Percentiles rank a stretch among this genome's conserved stretches.
phyloP scores from a whole-genome alignment of 306 rosid genomes.

The Malus asiatica region DNA sequence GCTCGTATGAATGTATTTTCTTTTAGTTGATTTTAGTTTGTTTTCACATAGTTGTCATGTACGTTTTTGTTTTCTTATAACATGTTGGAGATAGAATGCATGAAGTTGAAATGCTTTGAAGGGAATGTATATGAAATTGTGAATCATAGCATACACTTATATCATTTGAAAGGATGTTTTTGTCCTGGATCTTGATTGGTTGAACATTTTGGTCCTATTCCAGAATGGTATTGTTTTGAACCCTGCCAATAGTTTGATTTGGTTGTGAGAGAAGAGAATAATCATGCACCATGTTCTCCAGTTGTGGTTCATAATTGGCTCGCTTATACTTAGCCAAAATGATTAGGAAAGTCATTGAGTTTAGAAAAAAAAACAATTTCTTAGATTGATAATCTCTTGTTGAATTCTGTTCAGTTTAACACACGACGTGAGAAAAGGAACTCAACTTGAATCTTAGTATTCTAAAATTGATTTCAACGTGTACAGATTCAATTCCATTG shows the following conservation, averaged over 20 bases:
- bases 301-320: not conserved
- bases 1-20: constrained; percentile 39
- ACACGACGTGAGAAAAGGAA: too few species aligned
- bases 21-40: not conserved
- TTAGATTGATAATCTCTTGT: not conserved
- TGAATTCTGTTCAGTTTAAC: too few species aligned
- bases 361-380: not conserved
- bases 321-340: not conserved
- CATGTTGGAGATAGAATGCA: too few species aligned
- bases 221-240: not conserved
- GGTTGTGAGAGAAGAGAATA: not conserved
- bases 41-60: not conserved
- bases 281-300: not conserved
- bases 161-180: not conserved
- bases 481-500: too few species aligned
- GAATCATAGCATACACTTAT: not conserved
- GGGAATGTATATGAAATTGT: too few species aligned
- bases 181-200: not conserved
- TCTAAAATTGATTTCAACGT: not conserved
- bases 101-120: too few species aligned
- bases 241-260: not conserved
- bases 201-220: not conserved
- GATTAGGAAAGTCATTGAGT: not conserved
- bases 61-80: too few species aligned
- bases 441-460: too few species aligned